Conservation (phyloP, 495 filamentous ascomycete species). For the Glonium stellatum region DNA sequence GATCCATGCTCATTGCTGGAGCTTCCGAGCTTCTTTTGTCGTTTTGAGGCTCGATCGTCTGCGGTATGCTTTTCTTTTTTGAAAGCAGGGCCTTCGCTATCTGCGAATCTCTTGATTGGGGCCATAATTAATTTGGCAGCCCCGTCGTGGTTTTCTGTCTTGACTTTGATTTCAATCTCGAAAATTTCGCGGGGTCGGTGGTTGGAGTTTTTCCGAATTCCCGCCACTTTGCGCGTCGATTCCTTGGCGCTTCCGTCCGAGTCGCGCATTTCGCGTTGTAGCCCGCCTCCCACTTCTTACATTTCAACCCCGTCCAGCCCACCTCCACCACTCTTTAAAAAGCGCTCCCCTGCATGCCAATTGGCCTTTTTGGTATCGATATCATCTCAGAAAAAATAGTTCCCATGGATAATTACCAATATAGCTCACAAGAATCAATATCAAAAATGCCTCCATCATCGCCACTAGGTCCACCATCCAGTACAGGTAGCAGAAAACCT, state of each 20-base stretch:
- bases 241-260: not conserved
- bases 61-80: constrained; percentile 10
- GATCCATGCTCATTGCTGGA: constrained; percentile 8
- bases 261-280: not conserved
- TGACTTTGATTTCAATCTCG: constrained; percentile 8
- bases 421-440: constrained; percentile 13
- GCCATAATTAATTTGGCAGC: constrained; percentile 15
- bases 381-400: not conserved
- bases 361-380: not conserved
- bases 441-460: constrained; percentile 22
- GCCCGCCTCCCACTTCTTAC: constrained; percentile 1
- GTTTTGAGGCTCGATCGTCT: constrained; percentile 22
- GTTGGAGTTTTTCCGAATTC: constrained; percentile 17
- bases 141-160: not conserved
- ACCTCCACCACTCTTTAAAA: not conserved
- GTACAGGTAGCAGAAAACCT: constrained; percentile 28
- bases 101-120: constrained; percentile 20
- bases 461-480: constrained; percentile 18
- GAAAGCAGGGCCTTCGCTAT: not conserved
- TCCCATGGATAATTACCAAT: not conserved
- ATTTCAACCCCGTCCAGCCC: constrained; percentile 9
- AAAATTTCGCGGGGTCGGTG: constrained; percentile 25
- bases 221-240: constrained; percentile 11
- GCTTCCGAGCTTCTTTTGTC: constrained; percentile 19
- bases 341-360: not conserved